Conservation (phyloP, 768 basidiomycete species). For the Mycena chlorophos region DNA sequence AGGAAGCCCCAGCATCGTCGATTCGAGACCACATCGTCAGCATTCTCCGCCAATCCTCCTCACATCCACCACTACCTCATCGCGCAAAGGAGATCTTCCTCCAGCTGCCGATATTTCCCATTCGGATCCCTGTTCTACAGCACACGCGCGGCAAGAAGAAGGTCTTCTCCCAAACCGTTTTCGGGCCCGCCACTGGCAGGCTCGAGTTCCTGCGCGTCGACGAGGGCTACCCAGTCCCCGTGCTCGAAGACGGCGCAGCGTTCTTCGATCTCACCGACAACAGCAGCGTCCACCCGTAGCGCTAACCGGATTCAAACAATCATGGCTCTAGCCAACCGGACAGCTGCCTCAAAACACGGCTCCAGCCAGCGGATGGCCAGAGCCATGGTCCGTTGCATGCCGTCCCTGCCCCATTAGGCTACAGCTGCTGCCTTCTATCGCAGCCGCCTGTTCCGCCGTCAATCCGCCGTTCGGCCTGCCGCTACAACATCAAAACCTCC, state of each 20-base stretch:
- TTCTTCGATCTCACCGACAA: conserved; percentile 19
- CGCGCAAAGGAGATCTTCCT: conserved; percentile 6
- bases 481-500: too few species aligned
- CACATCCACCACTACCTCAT: neutral
- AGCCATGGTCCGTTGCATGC: neutral
- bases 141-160: neutral
- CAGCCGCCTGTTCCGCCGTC: neutral
- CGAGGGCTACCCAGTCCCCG: conserved; percentile 20
- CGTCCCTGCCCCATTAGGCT: neutral
- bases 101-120: conserved; percentile 23
- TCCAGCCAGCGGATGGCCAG: neutral
- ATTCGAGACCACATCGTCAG: conserved; percentile 20
- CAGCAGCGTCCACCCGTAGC: conserved; percentile 2
- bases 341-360: neutral
- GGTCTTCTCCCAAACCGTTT: conserved; percentile 3
- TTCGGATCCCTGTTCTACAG: conserved; percentile 1
- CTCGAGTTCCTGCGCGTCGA: conserved; percentile 12
- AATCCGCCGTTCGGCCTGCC: too few species aligned
- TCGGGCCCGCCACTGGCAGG: conserved; percentile 8
- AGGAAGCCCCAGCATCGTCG: conserved; percentile 1
- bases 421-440: neutral
- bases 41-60: neutral
- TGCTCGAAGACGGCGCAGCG: conserved; percentile 3
- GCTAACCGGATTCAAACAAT: neutral
- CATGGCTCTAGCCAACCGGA: neutral